Base-by-base conservation (phyloP, 768 basidiomycete genomes). In the Cystofilobasidium bisporidii region DNA sequence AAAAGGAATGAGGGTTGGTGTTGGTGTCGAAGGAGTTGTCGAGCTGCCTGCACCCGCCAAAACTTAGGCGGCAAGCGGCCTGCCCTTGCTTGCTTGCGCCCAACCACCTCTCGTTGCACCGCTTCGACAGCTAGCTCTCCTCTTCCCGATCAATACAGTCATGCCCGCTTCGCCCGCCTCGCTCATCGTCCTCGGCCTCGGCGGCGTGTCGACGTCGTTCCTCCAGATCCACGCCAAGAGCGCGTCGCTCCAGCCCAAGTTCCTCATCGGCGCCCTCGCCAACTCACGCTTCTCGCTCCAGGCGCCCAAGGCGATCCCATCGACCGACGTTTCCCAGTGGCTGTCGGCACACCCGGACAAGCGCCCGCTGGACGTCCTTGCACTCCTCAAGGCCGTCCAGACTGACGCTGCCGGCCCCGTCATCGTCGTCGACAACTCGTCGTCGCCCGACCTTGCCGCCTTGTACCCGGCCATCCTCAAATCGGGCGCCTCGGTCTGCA, bases 161-260 rank as follows among this genome's bases (percentile, higher is more conserved):
- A 60, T 40, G 36, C 24, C 59, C 12, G 41, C 41, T 60, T 3
- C 26, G 6, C 36, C 36, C n/a, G 32, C 61, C 30, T 53, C 60
- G 33, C 60, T 67, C 66, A n/a, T 61, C 56, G 59, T 96, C 71
- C 81, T 97, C 64, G 96, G 96, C 67, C 83, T 91, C 38, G 96
- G 96, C 3, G 87, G 94, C 62, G 96, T 99, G 30, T 96, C 96
- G 33, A 81, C 84, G 47, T 89, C 91, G 74, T 84, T 98, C 73
- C 81, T 98, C 76, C 77, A 81, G 48, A 96, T 98, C 77, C 81
- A 97, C 28, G 58, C 60, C 24, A 80, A 85, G 17, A 81, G 86
- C 41, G 85, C 87, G 2, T 69, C 80, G n/a, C 79, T 83, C 40
- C 73, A 72, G n/a, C 57, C 72, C 32, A 74, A 76, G 58, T 79